Conservation (phyloP, 73 alveolate species). For the Tetrahymena elliotti region DNA sequence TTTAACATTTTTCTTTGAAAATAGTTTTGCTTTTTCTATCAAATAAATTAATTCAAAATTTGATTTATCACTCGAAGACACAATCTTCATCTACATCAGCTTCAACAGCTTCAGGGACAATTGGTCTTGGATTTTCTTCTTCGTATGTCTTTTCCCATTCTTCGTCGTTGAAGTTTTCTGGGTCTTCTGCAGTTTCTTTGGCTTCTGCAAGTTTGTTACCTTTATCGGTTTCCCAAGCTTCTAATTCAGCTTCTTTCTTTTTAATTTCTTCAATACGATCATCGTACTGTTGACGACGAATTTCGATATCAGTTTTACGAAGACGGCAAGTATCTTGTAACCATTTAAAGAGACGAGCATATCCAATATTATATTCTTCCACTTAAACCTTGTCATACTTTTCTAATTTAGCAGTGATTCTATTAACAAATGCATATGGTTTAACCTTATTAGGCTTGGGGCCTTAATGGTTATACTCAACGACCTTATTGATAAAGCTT, state of each 20-base stretch:
- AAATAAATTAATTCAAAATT: neutral
- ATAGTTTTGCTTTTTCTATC: neutral
- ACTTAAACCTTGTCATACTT: constrained; percentile 6
- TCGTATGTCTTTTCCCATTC: neutral
- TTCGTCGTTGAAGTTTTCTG: neutral
- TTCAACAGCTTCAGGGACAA: neutral
- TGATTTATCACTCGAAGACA: neutral
- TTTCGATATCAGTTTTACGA: constrained; percentile 34
- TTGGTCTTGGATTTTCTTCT: neutral
- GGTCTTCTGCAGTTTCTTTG: constrained; percentile 8
- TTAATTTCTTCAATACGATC: constrained; percentile 6
- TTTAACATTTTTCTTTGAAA: neutral
- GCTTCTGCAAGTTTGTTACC: constrained; percentile 8
- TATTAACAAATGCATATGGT: constrained; percentile 55
- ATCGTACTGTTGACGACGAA: constrained; percentile 16
- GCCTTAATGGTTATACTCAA: constrained; percentile 62
- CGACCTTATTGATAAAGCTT: constrained; percentile 50
- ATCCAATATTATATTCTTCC: constrained; percentile 41
- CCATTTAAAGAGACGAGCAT: constrained; percentile 32
- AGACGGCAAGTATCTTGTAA: constrained; percentile 6
- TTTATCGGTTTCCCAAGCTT: neutral
- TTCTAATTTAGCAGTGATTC: neutral
- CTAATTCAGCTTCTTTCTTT: constrained; percentile 5
- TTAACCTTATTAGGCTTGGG: constrained; percentile 81
- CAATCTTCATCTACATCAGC: neutral